phyloP scores from a whole-genome alignment of 1,139 yeast species.

The Hyphopichia wangnamkhiaoensis region DNA sequence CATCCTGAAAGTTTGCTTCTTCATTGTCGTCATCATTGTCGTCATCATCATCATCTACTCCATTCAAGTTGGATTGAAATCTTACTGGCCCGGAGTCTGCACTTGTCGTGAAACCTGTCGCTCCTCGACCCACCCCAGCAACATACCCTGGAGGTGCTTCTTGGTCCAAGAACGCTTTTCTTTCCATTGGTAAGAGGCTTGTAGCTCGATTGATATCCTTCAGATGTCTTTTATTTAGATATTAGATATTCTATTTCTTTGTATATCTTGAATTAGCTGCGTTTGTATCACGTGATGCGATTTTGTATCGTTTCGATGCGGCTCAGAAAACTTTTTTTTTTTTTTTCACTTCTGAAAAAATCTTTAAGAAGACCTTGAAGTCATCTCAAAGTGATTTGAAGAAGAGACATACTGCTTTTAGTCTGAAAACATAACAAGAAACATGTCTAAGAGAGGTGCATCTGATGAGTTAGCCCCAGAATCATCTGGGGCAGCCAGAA shows the following conservation, averaged over 20 bases:
- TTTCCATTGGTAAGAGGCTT: no score
- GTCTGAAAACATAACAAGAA: slow-evolving; percentile 1
- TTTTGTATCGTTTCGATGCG: background rate
- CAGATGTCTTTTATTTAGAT: no score
- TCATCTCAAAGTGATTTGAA: no score
- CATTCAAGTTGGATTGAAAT: slow-evolving; percentile 31
- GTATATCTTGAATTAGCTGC: background rate
- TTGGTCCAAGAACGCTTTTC: slow-evolving; percentile 73
- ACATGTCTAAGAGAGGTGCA: slow-evolving; percentile 66
- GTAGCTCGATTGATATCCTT: no score
- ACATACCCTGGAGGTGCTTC: slow-evolving; percentile 89
- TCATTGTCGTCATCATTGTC: slow-evolving; percentile 29
- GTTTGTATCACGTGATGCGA: background rate
- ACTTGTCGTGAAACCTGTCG: slow-evolving; percentile 86
- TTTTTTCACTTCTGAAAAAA: background rate
- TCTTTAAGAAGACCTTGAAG: background rate
- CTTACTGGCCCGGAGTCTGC: slow-evolving; percentile 67
- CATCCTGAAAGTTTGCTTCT: slow-evolving; percentile 16
- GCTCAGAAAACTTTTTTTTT: background rate
- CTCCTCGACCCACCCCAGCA: slow-evolving; percentile 95
- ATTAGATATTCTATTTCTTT: no score
- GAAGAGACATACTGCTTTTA: no score
- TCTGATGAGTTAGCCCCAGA: slow-evolving; percentile 36
- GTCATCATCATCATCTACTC: slow-evolving; percentile 26
- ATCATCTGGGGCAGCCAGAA: slow-evolving; percentile 32